Evolutionary conservation across 75 land plant species (phyloP), one percentile per base, ranked within the genome.

Genomic region (Ceratopteris richardii): DNA sequence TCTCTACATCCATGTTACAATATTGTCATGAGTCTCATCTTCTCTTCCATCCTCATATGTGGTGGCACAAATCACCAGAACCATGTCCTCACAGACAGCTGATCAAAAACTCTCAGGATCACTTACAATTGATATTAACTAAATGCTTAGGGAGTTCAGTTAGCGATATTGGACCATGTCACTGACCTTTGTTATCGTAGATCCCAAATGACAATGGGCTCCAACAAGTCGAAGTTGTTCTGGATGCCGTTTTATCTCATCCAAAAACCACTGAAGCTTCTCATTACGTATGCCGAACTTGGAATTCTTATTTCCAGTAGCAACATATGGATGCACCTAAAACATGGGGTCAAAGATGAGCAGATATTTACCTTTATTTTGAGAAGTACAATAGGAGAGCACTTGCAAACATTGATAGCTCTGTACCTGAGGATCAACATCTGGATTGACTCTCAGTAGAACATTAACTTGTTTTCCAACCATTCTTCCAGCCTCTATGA

Each of bases 251-350:
- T 83, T 93, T n/a, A 93, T 70, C 48, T 76, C 76, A 77, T 93
- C 87, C 28, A 92, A 64, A 70, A 88, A 92, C 94, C 90, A 88
- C 43, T 80, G 84, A 47, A 92, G 57, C 69, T 88, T 93, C 69
- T 93, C 98, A 67, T 88, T 88, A 48, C 95, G 73, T 22, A 93
- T 93, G 19, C 98, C 98, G 69, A 93, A 93, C 63, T 93, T 93
- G 26, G 97, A 91, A 65, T 79, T 91, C 71, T 91, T 91, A 77
- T 91, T 91, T 27, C 97, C 97, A 55, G 98, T 93, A 12, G 98
- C 95, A 60, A 93, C 89, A 77, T 93, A 93, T 39, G 95, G 83
- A 71, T 93, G 98, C 13, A 93, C 98, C 96, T 90, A 44, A 5
- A 51, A 29, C 22, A 44, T 3, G 3, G 9, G 37, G 9, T 33